Conservation (phyloP, 2,329 filamentous ascomycete genomes). For the Spiromastix sp. region DNA sequence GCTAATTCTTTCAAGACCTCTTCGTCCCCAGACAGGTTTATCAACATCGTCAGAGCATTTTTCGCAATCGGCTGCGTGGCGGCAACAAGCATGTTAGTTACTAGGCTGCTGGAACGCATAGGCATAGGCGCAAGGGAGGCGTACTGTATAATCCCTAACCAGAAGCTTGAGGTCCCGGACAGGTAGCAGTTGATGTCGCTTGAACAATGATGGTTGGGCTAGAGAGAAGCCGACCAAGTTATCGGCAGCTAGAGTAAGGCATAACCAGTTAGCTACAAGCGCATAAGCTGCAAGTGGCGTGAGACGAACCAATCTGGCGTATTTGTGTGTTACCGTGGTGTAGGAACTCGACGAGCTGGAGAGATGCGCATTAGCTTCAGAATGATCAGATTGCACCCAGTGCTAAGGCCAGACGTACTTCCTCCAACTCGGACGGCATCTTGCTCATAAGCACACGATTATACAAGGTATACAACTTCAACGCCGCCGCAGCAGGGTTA, state of each 20-base stretch:
- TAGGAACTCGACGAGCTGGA: slow-evolving; percentile 82
- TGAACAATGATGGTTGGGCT: slow-evolving; percentile 71
- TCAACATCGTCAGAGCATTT: slow-evolving; percentile 66
- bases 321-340: slow-evolving; percentile 87
- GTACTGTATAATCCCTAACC: slow-evolving; percentile 69
- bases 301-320: slow-evolving; percentile 57
- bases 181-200: slow-evolving; percentile 64
- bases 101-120: no score
- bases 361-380: neutral
- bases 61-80: slow-evolving; percentile 67
- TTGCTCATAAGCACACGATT: no score
- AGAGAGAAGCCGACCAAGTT: slow-evolving; percentile 78
- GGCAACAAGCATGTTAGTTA: slow-evolving; percentile 4
- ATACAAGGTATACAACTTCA: no score
- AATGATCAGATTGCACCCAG: no score
- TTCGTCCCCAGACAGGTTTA: slow-evolving; percentile 77
- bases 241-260: slow-evolving; percentile 53
- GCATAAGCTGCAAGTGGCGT: neutral
- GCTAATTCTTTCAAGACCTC: slow-evolving; percentile 65
- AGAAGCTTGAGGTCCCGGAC: slow-evolving; percentile 81
- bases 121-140: slow-evolving; percentile 19
- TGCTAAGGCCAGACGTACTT: slow-evolving; percentile 40
- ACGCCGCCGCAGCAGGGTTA: no score
- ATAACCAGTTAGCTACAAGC: slow-evolving; percentile 12
- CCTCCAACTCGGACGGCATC: slow-evolving; percentile 69